A percentile compares a stretch with the other conserved stretches of the same genome.
Conservation (phyloP, 345 rosid genomes). For the Hibiscus trionum region DNA sequence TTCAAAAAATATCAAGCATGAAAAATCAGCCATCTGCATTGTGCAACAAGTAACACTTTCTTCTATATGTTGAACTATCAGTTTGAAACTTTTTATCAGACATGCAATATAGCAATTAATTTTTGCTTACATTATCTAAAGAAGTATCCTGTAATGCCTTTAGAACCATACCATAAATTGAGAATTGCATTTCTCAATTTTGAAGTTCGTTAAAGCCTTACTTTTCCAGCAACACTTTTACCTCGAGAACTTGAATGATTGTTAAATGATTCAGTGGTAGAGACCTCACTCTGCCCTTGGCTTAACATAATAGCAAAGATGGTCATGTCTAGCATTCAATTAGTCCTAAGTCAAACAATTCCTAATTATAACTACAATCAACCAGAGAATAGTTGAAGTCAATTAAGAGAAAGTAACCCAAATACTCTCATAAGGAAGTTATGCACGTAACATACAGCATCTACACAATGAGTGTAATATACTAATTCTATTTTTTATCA, state of each 20-base stretch:
- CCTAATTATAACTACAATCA: background rate
- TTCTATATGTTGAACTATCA: background rate
- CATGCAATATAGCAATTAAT: background rate
- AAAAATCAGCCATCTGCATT: background rate
- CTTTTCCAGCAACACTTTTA: background rate
- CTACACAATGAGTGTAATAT: background rate
- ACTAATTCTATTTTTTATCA: conserved; percentile 4
- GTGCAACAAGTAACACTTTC: background rate
- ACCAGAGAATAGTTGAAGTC: background rate
- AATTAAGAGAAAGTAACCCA: background rate
- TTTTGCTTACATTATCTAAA: background rate
- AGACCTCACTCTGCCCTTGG: background rate
- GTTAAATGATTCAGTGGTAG: background rate
- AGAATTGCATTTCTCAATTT: background rate
- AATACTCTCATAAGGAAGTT: background rate
- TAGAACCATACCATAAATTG: conserved; percentile 3
- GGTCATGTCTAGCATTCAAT: background rate
- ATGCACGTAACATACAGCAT: background rate
- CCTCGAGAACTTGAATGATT: background rate
- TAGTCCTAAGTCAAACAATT: background rate
- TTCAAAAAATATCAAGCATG: background rate
- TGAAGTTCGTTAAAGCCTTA: background rate
- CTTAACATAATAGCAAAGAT: background rate
- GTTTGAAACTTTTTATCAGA: background rate
- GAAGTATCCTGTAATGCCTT: background rate